phyloP scores from a whole-genome alignment of 2,329 filamentous ascomycete species.

The Claviceps sp. region DNA sequence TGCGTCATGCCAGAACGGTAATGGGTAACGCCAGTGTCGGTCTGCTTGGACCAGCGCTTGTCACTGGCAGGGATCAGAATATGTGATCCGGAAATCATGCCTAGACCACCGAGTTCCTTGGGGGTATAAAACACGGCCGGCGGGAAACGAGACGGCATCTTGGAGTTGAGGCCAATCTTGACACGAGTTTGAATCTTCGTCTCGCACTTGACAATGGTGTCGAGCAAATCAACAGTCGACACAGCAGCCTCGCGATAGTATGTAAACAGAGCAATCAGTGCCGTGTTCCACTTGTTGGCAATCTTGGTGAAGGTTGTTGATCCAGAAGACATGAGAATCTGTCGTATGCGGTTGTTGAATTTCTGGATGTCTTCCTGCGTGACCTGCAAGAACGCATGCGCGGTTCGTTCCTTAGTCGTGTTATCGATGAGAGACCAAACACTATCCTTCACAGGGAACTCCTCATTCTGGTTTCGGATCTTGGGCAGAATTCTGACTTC shows the following conservation, averaged over 20 bases:
- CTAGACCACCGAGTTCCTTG: conserved; percentile 89
- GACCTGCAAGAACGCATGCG: conserved; percentile 93
- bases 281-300: conserved; percentile 99
- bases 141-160: conserved; percentile 98
- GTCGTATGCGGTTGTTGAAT: conserved; percentile 97
- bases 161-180: conserved; percentile 96
- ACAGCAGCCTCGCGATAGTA: conserved; percentile 98
- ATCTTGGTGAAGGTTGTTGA: conserved; percentile 99
- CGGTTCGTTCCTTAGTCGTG: conserved; percentile 89
- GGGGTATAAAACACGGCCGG: conserved; percentile 98
- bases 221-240: conserved; percentile 82
- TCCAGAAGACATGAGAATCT: conserved; percentile 99
- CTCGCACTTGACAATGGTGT: conserved; percentile 98
- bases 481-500: conserved; percentile 95
- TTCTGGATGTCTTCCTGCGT: conserved; percentile 97
- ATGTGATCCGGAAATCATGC: conserved; percentile 98
- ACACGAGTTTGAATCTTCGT: conserved; percentile 98
- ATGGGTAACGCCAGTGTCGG: conserved; percentile 91
- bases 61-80: conserved; percentile 95
- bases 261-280: conserved; percentile 89
- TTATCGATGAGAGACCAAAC: conserved; percentile 98
- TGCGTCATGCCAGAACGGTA: conserved; percentile 97
- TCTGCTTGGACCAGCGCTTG: conserved; percentile 97
- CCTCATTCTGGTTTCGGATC: conserved; percentile 85
- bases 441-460: conserved; percentile 94